phyloP scores from a whole-genome alignment of 164 flowering plant species.

The Piper longum region DNA sequence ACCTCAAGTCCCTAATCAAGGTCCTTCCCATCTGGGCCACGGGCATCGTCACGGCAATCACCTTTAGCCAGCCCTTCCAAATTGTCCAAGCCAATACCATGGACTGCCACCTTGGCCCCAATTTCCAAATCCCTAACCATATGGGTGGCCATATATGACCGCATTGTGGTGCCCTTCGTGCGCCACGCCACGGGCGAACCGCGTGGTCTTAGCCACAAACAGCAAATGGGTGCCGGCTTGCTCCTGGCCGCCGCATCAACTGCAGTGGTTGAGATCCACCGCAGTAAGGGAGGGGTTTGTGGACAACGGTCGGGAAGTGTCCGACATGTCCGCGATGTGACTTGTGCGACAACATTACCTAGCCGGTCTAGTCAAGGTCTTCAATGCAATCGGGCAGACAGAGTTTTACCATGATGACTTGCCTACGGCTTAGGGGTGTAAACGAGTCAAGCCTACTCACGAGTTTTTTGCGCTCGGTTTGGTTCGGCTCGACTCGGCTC shows the following conservation, averaged over 20 bases:
- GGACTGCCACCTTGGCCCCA: slow-evolving; percentile 34
- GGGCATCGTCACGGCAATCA: slow-evolving; percentile 18
- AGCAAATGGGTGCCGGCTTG: slow-evolving; percentile 45
- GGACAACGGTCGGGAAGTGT: slow-evolving; percentile 9
- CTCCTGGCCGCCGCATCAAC: slow-evolving; percentile 15
- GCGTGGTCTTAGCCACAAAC: slow-evolving; percentile 19
- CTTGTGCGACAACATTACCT: slow-evolving; percentile 50
- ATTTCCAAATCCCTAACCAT: slow-evolving; percentile 31
- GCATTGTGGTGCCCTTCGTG: slow-evolving; percentile 22
- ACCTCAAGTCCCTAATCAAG: slow-evolving; percentile 25
- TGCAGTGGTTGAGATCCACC: slow-evolving; percentile 22
- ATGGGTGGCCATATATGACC: slow-evolving; percentile 42
- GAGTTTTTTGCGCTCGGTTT: too few species aligned
- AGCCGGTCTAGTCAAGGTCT: slow-evolving; percentile 61
- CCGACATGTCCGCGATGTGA: slow-evolving; percentile 80
- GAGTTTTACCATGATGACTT: slow-evolving; percentile 69
- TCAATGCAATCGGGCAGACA: slow-evolving; percentile 56
- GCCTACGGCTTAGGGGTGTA: too few species aligned
- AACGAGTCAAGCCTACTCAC: too few species aligned
- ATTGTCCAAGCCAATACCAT: slow-evolving; percentile 34
- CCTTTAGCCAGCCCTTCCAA: slow-evolving; percentile 14
- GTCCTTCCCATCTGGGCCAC: slow-evolving; percentile 42
- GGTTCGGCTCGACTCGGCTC: too few species aligned
- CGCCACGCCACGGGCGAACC: slow-evolving; percentile 21
- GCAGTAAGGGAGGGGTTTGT: slow-evolving; percentile 31